Evolutionary conservation across 768 basidiomycete genomes (phyloP), one percentile per base, ranked within the genome.

Genomic region (Phylloporus arenicola): DNA sequence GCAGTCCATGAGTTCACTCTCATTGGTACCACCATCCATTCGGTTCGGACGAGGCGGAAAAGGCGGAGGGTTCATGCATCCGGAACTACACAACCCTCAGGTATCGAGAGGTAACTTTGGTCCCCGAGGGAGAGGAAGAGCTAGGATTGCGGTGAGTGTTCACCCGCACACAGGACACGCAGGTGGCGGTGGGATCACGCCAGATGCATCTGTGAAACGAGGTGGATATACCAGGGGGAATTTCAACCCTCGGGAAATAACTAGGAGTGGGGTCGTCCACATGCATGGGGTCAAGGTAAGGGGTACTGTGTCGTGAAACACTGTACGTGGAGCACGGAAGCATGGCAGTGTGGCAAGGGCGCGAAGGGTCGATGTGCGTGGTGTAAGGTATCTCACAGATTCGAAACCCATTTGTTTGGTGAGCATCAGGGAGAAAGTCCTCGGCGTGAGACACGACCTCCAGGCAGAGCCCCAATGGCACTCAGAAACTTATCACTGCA

Each of bases 1-100:
- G 17, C 64, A 72, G 22, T 74, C 74, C 1, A 66, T 79, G 59
- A 68, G 66, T 47, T 66, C 77, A 25, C 69, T 80, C 57, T 72
- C 80, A 9, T 76, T 90, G 48, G 78, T 90, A 1, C 88, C 88
- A 4, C 68, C 79, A 3, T 75, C 83, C 0, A 76, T 90, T 37
- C 77, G 83, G 12, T 91, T 91, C 52, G 88, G 88, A 22, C 75
- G 86, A 34, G 88, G 88, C 0, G 82, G 81, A 4, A 79, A 75
- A 56, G 68, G 63, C 19, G 77, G 76, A 24, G 82, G 79, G 7
- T 79, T 83, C 54, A 71, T 63, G 31, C 67, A 71, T 43, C 63
- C 64, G 8, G 64, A 66, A 47, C 24, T 59, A 34, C 65, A 67
- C 35, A 67, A 68, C 20, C 67, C 65, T 1, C 67, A 68, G 43